phyloP scores from a whole-genome alignment of 1,284 basidiomycete species.

The Ganoderma leucocontextum region DNA sequence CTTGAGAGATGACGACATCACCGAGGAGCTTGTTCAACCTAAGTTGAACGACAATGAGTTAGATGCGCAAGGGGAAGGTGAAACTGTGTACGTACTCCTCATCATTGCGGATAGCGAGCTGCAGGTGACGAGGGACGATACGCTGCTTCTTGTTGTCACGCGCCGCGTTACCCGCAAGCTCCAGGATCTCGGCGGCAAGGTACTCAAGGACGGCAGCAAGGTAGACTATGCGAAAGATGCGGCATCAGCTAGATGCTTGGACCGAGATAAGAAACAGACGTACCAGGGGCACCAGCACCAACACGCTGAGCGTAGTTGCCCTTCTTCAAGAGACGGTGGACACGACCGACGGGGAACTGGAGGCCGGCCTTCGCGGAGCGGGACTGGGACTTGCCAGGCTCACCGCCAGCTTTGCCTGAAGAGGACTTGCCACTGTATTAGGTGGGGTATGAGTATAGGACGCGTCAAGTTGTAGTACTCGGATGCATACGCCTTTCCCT shows the following conservation, averaged over 20 bases:
- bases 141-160: constrained; percentile 82
- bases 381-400: constrained; percentile 58
- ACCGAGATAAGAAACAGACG: constrained; percentile 33
- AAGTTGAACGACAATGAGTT: background rate
- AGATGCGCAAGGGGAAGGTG: constrained; percentile 12
- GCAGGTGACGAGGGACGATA: constrained; percentile 86
- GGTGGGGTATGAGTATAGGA: constrained; percentile 16
- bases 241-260: background rate
- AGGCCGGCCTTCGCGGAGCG: constrained; percentile 83
- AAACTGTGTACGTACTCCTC: constrained; percentile 64
- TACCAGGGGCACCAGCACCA: constrained; percentile 77
- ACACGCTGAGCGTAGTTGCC: constrained; percentile 82
- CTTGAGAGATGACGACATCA: constrained; percentile 82
- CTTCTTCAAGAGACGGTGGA: constrained; percentile 85
- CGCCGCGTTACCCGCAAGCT: constrained; percentile 86
- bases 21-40: constrained; percentile 79
- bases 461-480: constrained; percentile 9
- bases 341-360: constrained; percentile 89
- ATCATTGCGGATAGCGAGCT: constrained; percentile 87
- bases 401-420: constrained; percentile 62
- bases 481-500: constrained; percentile 58
- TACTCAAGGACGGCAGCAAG: constrained; percentile 88
- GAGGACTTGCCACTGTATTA: constrained; percentile 59
- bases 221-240: constrained; percentile 63
- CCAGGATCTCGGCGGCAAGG: constrained; percentile 88